phyloP scores from a whole-genome alignment of 2,329 filamentous ascomycete genomes.

The Sporothrix luriei region DNA sequence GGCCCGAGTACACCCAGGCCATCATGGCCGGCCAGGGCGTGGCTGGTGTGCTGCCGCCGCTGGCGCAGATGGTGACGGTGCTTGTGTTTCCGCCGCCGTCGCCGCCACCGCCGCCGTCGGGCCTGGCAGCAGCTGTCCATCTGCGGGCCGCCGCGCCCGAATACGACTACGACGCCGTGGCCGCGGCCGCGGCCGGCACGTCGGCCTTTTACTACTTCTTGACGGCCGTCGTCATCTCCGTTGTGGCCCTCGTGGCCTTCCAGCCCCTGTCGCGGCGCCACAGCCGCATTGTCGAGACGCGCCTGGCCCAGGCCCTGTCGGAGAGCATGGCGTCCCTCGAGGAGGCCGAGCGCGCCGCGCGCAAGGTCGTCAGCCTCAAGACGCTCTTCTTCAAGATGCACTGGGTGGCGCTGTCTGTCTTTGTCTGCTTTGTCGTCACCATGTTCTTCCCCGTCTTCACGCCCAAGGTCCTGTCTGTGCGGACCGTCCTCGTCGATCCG shows the following conservation, averaged over 20 bases:
- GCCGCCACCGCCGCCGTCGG: not conserved
- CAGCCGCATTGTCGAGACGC: constrained; percentile 54
- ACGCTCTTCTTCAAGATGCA: constrained; percentile 74
- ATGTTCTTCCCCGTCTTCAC: constrained; percentile 98
- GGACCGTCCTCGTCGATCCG: constrained; percentile 41
- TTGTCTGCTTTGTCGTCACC: constrained; percentile 77
- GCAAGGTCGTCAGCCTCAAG: constrained; percentile 58
- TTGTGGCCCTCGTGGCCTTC: constrained; percentile 71
- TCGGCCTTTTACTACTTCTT: constrained; percentile 91
- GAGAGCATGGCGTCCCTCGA: constrained; percentile 56
- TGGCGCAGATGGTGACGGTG: constrained; percentile 84
- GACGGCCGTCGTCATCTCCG: constrained; percentile 77
- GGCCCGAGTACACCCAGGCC: constrained; percentile 88
- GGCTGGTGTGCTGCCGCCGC: constrained; percentile 83
- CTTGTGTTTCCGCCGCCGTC: constrained; percentile 60
- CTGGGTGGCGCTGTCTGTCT: constrained; percentile 76
- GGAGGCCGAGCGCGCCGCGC: constrained; percentile 55
- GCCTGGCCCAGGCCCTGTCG: constrained; percentile 53
- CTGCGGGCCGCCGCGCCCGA: constrained; percentile 37
- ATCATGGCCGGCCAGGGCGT: constrained; percentile 95
- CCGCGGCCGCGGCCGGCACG: constrained; percentile 51
- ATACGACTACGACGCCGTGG: constrained; percentile 32
- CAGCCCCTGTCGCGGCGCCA: constrained; percentile 68
- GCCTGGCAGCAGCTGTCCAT: not conserved
- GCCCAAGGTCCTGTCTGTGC: constrained; percentile 60